Evolutionary conservation across 2,329 filamentous ascomycete species (phyloP).

Genomic region (Neofusicoccum parvum): DNA sequence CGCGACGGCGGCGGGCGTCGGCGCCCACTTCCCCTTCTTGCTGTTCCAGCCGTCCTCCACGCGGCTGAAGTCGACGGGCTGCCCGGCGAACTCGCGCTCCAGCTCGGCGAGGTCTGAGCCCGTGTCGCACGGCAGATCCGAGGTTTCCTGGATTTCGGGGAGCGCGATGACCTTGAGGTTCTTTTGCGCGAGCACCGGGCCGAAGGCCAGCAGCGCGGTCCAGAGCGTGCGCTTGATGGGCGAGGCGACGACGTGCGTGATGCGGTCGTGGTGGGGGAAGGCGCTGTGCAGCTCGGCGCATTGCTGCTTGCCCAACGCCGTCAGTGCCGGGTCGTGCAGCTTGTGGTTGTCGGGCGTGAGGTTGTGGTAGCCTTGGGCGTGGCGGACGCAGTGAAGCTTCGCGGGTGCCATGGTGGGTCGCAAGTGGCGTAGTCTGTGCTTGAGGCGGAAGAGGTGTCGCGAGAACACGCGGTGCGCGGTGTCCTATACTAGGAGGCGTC

Average conservation of each 20-base stretch:
- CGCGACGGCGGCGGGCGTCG: slow-evolving; percentile 55
- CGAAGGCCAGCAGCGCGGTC: slow-evolving; percentile 72
- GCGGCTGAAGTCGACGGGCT: slow-evolving; percentile 62
- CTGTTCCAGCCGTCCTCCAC: slow-evolving; percentile 68
- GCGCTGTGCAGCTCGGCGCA: slow-evolving; percentile 53
- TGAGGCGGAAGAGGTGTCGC: not conserved
- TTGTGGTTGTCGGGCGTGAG: slow-evolving; percentile 58
- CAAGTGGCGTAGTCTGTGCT: not conserved
- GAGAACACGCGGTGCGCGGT: too few relatives aligned
- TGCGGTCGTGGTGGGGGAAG: slow-evolving; percentile 61
- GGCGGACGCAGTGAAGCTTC: slow-evolving; percentile 67
- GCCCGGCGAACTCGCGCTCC: slow-evolving; percentile 60
- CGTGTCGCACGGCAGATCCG: slow-evolving; percentile 72
- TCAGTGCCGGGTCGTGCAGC: slow-evolving; percentile 72
- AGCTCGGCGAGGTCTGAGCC: slow-evolving; percentile 62
- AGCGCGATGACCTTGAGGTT: slow-evolving; percentile 62
- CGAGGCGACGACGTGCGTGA: slow-evolving; percentile 75
- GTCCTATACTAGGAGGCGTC: too few relatives aligned
- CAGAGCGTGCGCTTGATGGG: slow-evolving; percentile 77
- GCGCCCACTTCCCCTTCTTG: slow-evolving; percentile 52
- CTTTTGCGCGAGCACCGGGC: slow-evolving; percentile 38
- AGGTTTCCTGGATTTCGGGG: slow-evolving; percentile 79
- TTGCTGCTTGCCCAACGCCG: slow-evolving; percentile 69
- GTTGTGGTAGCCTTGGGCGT: slow-evolving; percentile 80
- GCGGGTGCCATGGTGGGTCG: slow-evolving; percentile 41